Evolutionary conservation across 805 yeast genomes (phyloP), one percentile per base, ranked within the genome.

Genomic region (Pichia californica): DNA sequence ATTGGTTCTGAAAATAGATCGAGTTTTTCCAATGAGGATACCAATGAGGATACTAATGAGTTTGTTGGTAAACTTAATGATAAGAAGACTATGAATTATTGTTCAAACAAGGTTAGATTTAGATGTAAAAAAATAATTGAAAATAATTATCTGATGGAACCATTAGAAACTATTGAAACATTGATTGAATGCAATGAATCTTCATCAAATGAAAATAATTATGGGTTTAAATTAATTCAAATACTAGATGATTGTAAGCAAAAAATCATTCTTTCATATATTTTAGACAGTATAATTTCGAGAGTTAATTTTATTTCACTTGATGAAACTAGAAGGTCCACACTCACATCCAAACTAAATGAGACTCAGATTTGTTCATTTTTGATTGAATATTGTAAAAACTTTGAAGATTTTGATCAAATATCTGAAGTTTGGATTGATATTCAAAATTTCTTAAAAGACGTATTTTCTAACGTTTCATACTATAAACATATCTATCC

Each of bases 231-330:
- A 51, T 55, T 86, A 2, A 60, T 86, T n/a, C 88, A 85, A 58
- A 81, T 84, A 2, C 64, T 89, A 38, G 96, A 89, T 62, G 91
- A 93, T 0, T 83, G 95, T 7, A 76, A 85, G 50, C 84, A 95
- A 0, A 84, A 79, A 44, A 54, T 76, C 5, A 83, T 94, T 0
- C 65, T 88, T 13, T 89, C 94, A 0, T 73, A 76, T 52, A 64
- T 88, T 5, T 68, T 86, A 51, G 70, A 75, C 44, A 68, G 85
- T 0, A 68, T 83, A 27, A 56, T 62, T 19, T 65, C 77, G 9
- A 64, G 83, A 46, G 66, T 76, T 9, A 68, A 66, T 46, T 60
- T 61, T 1, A 38, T 57, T 2, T 45, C 58, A 16, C 41, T 57
- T 14, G 61, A 55, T 1, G 44, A 51, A 27, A 41, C 45, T n/a